Percentiles rank a stretch among this genome's conserved stretches.
Evolutionary conservation across 2,329 filamentous ascomycete species (phyloP).

Genomic region (Cordyceps sp.): DNA sequence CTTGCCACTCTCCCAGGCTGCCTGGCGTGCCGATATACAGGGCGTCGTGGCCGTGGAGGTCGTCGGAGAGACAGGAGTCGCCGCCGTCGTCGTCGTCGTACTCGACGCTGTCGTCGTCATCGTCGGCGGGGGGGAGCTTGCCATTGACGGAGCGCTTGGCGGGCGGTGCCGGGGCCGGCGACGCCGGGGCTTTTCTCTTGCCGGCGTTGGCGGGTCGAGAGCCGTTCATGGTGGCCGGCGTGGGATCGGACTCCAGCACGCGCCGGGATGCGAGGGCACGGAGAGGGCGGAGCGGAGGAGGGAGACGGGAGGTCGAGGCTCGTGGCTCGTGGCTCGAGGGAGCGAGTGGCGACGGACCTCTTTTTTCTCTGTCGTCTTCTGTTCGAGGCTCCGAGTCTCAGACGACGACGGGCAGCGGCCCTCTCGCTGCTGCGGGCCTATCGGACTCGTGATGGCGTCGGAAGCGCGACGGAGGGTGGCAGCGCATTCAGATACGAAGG

Average conservation of each 20-base stretch:
- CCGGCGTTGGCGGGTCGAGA: slow-evolving; percentile 21
- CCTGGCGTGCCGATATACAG: slow-evolving; percentile 20
- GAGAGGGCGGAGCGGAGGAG: not conserved
- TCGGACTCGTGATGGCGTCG: slow-evolving; percentile 3
- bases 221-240: slow-evolving; percentile 24
- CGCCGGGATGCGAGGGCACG: not conserved
- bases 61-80: slow-evolving; percentile 24
- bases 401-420: not conserved
- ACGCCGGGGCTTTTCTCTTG: slow-evolving; percentile 35
- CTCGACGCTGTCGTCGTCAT: slow-evolving; percentile 17
- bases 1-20: slow-evolving; percentile 63
- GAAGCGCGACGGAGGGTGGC: slow-evolving; percentile 8
- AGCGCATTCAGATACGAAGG: slow-evolving; percentile 10
- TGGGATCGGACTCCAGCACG: not conserved
- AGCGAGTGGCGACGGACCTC: too few relatives aligned
- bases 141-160: slow-evolving; percentile 25
- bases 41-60: slow-evolving; percentile 15
- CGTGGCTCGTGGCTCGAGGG: too few relatives aligned
- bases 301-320: not conserved
- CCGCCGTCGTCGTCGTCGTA: not conserved
- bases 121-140: slow-evolving; percentile 30
- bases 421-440: not conserved
- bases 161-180: slow-evolving; percentile 18
- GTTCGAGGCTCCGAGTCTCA: too few relatives aligned
- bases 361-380: too few relatives aligned